Base-by-base conservation (phyloP, 139 green algal species). In the Coelastrella sp. region DNA sequence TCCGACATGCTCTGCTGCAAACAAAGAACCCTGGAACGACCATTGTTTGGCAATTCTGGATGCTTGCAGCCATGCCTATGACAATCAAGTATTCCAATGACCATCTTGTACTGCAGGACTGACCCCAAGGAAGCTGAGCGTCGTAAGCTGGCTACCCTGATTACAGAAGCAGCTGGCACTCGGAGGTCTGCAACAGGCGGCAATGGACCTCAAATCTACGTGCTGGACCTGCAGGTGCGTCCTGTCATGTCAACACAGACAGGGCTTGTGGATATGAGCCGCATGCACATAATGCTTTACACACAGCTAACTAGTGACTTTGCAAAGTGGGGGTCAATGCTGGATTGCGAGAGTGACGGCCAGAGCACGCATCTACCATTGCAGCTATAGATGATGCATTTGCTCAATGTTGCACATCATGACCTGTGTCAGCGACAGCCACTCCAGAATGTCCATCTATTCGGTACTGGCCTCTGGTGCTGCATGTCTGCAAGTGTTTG, bases 81-180 rank as follows among this genome's bases (percentile, higher is more conserved):
- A 8, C 22, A 10, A 2, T 10, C 61, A 71, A 71, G 11, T 76
- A 6, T 20, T 7, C 14, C 17, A 32, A 6, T 22, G 6, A 20
- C 8, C 17, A 7, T 76, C 14, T 76, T 22, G 68, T 76, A 8
- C 68, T n/a, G 7, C 85, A 90, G 85, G 85, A 74, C 5, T 32
- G 74, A 90, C 59, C 14, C n/a, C 58, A 90, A 90, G 85, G 85
- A 90, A 32, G 73, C 68, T 22, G 58, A 90, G 59, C 58, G 85
- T 16, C 80, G 77, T 73, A 83, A 77, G 23, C 10, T 90, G 59
- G 85, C 73, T 32, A 54, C 54, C 58, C 73, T 83, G 54, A 47
- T 84, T 2, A 61, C n/a, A 16, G 85, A 65, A 4, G n/a, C n/a
- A 7, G 73, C 59, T 54, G 59, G 20, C 4, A 19, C 66, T 22